A percentile compares a stretch with the other conserved stretches of the same genome.
phyloP scores from a whole-genome alignment of 2,329 filamentous ascomycete species.

The Penicillium carneum region DNA sequence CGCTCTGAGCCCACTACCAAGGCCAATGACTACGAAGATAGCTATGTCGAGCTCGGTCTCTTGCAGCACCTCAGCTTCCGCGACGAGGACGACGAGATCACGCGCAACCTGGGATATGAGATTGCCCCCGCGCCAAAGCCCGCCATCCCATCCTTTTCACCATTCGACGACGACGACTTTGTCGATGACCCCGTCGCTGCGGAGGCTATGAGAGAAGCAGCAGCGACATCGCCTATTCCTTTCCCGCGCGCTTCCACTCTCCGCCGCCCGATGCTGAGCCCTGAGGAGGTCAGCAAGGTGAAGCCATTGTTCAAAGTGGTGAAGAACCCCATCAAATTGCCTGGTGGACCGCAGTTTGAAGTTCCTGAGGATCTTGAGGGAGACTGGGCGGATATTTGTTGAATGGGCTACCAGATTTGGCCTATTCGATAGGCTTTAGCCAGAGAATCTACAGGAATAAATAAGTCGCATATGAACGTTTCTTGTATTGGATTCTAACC shows the following conservation, averaged over 20 bases:
- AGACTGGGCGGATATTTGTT: conserved; percentile 12
- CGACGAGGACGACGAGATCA: conserved; percentile 16
- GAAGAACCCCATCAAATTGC: background rate
- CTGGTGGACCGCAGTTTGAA: conserved; percentile 4
- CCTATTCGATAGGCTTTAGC: no score
- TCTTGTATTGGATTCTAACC: background rate
- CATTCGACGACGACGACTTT: conserved; percentile 19
- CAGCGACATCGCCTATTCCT: background rate
- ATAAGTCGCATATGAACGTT: background rate
- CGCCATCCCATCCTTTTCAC: background rate
- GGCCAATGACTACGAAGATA: conserved; percentile 15
- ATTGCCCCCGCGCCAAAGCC: conserved; percentile 16
- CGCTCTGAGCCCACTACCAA: conserved; percentile 42
- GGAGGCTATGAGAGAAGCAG: background rate
- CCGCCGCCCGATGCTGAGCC: background rate
- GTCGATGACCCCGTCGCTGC: background rate
- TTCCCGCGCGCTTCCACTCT: conserved; percentile 16
- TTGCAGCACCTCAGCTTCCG: conserved; percentile 21
- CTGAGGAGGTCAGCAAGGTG: background rate
- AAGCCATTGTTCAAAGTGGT: conserved; percentile 1
- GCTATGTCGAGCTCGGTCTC: conserved; percentile 12
- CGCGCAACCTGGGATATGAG: conserved; percentile 14
- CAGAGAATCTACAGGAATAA: no score
- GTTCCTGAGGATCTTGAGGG: conserved; percentile 4
- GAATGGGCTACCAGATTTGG: no score